These are phyloP conservation scores for Syncephalastrum sp. DNA, from an alignment of 371 early-diverging fungal species.

Conservation along the genomic window DNA sequence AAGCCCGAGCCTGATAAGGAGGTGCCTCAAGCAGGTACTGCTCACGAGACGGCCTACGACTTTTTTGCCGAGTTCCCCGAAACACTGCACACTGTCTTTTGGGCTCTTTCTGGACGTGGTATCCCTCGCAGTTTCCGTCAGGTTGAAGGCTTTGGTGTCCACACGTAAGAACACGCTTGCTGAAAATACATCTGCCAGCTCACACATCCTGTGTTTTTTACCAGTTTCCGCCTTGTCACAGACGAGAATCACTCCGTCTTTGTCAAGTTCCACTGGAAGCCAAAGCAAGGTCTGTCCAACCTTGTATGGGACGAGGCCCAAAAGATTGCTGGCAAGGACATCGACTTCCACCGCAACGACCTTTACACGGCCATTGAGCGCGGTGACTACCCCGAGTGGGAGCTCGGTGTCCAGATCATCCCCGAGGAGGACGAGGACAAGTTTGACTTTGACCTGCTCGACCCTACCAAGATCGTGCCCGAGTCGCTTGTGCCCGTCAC, in stretches of 20 bases:
- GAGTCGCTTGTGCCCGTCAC: conserved; percentile 40
- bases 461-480: conserved; percentile 53
- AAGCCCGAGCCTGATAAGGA: conserved; percentile 36
- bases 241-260: conserved; percentile 31
- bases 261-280: conserved; percentile 53
- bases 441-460: conserved; percentile 43
- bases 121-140: conserved; percentile 36
- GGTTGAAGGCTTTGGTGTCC: conserved; percentile 38
- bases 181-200: neutral
- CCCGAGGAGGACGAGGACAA: conserved; percentile 29
- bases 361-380: conserved; percentile 37
- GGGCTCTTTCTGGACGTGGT: conserved; percentile 42
- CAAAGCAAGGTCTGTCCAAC: conserved; percentile 36
- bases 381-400: conserved; percentile 48
- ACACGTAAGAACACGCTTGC: conserved; percentile 15
- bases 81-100: conserved; percentile 36
- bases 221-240: conserved; percentile 41
- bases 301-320: conserved; percentile 46
- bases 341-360: conserved; percentile 45
- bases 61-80: conserved; percentile 46
- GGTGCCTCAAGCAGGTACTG: conserved; percentile 41
- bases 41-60: conserved; percentile 47
- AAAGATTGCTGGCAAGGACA: conserved; percentile 42
- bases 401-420: conserved; percentile 45
- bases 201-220: neutral